Conservation (phyloP, 2,329 filamentous ascomycete genomes). For the Colletotrichum lupini region DNA sequence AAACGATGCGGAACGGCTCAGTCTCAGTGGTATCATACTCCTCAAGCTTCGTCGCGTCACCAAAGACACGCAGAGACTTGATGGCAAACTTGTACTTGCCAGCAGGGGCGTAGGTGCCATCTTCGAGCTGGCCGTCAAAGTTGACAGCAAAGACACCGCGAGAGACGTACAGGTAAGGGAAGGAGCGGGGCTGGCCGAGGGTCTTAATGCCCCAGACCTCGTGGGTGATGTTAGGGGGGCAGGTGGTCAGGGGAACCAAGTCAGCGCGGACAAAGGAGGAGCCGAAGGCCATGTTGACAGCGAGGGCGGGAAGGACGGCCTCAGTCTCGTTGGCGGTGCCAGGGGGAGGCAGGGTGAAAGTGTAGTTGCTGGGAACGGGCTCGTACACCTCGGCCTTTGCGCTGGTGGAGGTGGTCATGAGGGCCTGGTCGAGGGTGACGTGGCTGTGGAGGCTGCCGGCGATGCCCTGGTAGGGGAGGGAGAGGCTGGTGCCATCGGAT, state of each 20-base stretch:
- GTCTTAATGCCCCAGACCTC: constrained; percentile 51
- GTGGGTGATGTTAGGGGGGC: constrained; percentile 41
- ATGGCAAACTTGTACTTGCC: constrained; percentile 63
- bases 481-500: constrained; percentile 49
- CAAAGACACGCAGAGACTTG: constrained; percentile 62
- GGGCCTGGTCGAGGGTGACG: constrained; percentile 48
- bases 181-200: constrained; percentile 55
- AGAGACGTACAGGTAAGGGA: constrained; percentile 48
- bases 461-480: constrained; percentile 55
- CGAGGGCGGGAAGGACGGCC: constrained; percentile 51
- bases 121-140: constrained; percentile 60
- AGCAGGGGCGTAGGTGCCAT: constrained; percentile 58
- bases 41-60: constrained; percentile 52
- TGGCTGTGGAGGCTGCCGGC: constrained; percentile 49
- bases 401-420: constrained; percentile 50
- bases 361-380: constrained; percentile 47
- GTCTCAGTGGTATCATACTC: constrained; percentile 61
- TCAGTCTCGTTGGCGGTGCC: constrained; percentile 47
- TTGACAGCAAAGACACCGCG: constrained; percentile 42
- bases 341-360: constrained; percentile 54
- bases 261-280: constrained; percentile 56
- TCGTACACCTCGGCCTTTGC: constrained; percentile 27
- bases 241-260: constrained; percentile 52
- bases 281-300: constrained; percentile 57
- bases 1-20: constrained; percentile 56